phyloP scores from a whole-genome alignment of 306 rosid genomes.

The Acacia confusa region DNA sequence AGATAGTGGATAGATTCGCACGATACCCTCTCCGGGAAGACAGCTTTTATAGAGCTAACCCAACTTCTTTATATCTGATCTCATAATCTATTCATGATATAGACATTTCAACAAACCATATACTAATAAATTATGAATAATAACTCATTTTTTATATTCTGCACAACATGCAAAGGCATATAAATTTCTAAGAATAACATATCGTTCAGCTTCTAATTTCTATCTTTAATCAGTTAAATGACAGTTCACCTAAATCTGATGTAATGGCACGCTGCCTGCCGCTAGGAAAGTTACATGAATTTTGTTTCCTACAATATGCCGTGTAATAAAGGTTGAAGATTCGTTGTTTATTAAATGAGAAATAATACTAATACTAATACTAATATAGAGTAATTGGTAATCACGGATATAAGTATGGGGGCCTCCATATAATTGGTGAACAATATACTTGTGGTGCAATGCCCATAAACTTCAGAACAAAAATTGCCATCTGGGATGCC shows the following conservation, averaged over 20 bases:
- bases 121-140: not conserved
- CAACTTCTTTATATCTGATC: not conserved
- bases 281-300: not conserved
- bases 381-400: not conserved
- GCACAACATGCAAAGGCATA: not conserved
- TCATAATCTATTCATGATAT: not conserved
- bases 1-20: not conserved
- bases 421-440: not conserved
- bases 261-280: not conserved
- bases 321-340: not conserved
- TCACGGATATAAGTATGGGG: slow-evolving; percentile 18
- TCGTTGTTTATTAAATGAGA: not conserved
- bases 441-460: no score
- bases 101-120: not conserved
- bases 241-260: not conserved
- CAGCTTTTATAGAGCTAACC: not conserved
- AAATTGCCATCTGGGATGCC: no score
- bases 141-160: not conserved
- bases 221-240: not conserved
- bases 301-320: no score
- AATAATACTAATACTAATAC: not conserved
- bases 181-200: not conserved
- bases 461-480: no score
- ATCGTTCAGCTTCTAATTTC: not conserved
- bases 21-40: not conserved